Base-by-base conservation (phyloP, 495 filamentous ascomycete species). In the Aspergillus indologenus region DNA sequence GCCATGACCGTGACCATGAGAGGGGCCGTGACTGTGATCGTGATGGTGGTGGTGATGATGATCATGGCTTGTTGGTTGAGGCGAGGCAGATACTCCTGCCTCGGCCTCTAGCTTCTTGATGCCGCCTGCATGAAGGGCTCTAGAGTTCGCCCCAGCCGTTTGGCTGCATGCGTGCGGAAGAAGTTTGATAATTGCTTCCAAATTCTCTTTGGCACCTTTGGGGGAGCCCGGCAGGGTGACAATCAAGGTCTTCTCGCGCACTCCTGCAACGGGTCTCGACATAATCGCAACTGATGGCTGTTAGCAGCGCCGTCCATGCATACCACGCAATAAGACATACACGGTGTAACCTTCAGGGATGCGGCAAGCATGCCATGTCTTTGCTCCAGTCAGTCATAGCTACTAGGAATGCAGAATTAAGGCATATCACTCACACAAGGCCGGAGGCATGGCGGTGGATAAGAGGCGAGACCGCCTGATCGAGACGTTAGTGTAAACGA, bases 141-240 rank as follows among this genome's bases (percentile, higher is more conserved):
- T 81, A 0, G 94, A 99, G 67, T 92, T 85, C 29, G 83, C 84
- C 17, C 92, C 92, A 5, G 89, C 87, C 58, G 90, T 89, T 76
- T 98, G 94, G 20, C 87, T 75, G 59, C 94, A 99, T 26, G 95
- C 95, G 74, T 99, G 94, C 1, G 94, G 92, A 2, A 99, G 78
- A 47, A 91, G 86, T 65, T 89, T 95, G 44, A 99, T 72, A n/a
- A 98, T 76, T 2, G 91, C 85, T 66, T 90, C 83, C n/a, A 99
- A 83, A 67, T 98, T 99, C 75, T 99, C 94, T 65, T 84, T 87
- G 3, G 94, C 94, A n/a, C 92, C 94, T 77, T 96, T 97, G 1
- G 95, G 95, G 2, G 94, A 97, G 22, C 94, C 94, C 0, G 94
- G 94, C 43, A 99, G 79, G 0, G 94, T 98, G 49, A 97, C 75